Conservation (phyloP, 176 grass and related monocot species). For the Oryza brachyantha region DNA sequence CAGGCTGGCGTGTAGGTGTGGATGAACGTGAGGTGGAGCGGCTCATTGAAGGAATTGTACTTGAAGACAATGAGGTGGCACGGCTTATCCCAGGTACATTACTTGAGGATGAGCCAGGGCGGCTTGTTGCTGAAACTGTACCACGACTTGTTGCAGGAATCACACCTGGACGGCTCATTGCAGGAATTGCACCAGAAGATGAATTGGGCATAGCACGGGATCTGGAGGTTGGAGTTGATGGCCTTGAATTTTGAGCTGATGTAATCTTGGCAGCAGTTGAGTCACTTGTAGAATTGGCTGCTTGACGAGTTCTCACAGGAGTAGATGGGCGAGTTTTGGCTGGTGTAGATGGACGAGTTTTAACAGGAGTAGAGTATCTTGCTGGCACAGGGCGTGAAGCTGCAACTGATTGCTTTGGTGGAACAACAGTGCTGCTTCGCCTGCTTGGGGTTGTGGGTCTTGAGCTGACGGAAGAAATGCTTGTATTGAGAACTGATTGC, state of each 20-base stretch:
- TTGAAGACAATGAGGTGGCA: slow-evolving; percentile 43
- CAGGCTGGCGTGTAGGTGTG: slow-evolving; percentile 63
- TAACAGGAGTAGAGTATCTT: slow-evolving; percentile 75
- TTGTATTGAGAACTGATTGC: slow-evolving; percentile 65
- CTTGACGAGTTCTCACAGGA: slow-evolving; percentile 44
- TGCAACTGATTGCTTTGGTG: slow-evolving; percentile 51
- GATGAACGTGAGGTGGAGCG: slow-evolving; percentile 72
- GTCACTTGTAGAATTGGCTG: slow-evolving; percentile 38
- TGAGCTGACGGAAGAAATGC: slow-evolving; percentile 74
- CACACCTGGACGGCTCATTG: slow-evolving; percentile 27
- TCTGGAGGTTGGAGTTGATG: slow-evolving; percentile 74
- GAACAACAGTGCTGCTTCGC: slow-evolving; percentile 37
- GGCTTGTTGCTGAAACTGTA: slow-evolving; percentile 22
- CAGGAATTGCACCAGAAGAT: slow-evolving; percentile 40
- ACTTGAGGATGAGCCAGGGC: slow-evolving; percentile 45
- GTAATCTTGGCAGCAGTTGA: slow-evolving; percentile 39
- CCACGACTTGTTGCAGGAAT: slow-evolving; percentile 29
- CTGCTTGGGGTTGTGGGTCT: slow-evolving; percentile 79
- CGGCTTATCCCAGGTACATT: slow-evolving; percentile 38
- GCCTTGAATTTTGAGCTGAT: slow-evolving; percentile 54
- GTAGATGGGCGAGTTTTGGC: slow-evolving; percentile 60
- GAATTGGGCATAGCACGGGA: slow-evolving; percentile 42
- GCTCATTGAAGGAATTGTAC: slow-evolving; percentile 48
- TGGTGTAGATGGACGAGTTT: slow-evolving; percentile 69
- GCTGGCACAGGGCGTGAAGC: slow-evolving; percentile 55